phyloP scores from a whole-genome alignment of 2,329 filamentous ascomycete species.

The Ilyonectria sp. region DNA sequence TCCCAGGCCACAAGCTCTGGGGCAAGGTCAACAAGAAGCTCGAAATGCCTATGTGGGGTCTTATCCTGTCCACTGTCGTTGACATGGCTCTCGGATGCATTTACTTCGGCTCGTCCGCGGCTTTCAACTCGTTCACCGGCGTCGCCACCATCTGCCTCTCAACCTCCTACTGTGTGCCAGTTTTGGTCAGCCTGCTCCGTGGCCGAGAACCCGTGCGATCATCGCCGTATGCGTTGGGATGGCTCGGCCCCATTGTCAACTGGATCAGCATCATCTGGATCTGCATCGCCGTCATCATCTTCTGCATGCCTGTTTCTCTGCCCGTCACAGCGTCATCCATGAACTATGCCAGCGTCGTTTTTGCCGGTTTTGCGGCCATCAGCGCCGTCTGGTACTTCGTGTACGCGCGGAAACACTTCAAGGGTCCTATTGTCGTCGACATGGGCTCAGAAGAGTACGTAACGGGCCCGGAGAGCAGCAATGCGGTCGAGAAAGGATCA shows the following conservation, averaged over 20 bases:
- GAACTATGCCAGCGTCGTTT: conserved; percentile 78
- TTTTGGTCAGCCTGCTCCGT: conserved; percentile 79
- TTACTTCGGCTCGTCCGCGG: conserved; percentile 82
- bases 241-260: conserved; percentile 79
- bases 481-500: conserved; percentile 30
- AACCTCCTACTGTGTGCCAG: conserved; percentile 81
- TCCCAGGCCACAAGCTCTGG: conserved; percentile 78
- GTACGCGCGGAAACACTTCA: conserved; percentile 74
- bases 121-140: conserved; percentile 85
- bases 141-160: conserved; percentile 85
- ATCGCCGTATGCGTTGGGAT: conserved; percentile 78
- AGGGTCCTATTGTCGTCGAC: conserved; percentile 62
- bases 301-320: conserved; percentile 80
- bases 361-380: conserved; percentile 72
- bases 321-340: conserved; percentile 70
- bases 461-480: conserved; percentile 19
- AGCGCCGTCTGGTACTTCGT: conserved; percentile 74
- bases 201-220: conserved; percentile 73
- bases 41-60: conserved; percentile 78
- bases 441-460: conserved; percentile 28
- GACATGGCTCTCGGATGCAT: conserved; percentile 82
- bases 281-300: conserved; percentile 77
- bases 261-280: conserved; percentile 78
- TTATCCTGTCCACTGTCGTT: conserved; percentile 77
- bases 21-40: conserved; percentile 74